Evolutionary conservation across 805 yeast genomes (phyloP).

Genomic region (Saturnispora quitensis): DNA sequence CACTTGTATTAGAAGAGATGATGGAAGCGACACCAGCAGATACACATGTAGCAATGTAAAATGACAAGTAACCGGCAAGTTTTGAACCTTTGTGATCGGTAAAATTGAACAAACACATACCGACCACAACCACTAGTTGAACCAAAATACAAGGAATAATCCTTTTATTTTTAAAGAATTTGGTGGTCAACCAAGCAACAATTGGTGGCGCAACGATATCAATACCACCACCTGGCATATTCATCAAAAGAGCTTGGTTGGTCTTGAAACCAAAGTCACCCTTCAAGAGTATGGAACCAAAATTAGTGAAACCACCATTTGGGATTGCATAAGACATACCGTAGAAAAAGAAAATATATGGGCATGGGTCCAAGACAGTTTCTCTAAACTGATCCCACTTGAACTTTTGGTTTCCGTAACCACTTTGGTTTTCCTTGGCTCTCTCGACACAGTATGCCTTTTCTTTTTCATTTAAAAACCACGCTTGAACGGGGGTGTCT

Average conservation of each 20-base stretch:
- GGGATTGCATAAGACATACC: slow-evolving; percentile 22
- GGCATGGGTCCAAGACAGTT: slow-evolving; percentile 25
- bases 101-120: slow-evolving; percentile 28
- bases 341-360: slow-evolving; percentile 34
- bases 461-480: slow-evolving; percentile 30
- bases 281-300: slow-evolving; percentile 31
- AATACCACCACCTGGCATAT: slow-evolving; percentile 24
- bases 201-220: slow-evolving; percentile 23
- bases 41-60: slow-evolving; percentile 18
- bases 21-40: slow-evolving; percentile 24
- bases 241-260: slow-evolving; percentile 19
- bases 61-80: slow-evolving; percentile 18
- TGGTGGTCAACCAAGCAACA: slow-evolving; percentile 3
- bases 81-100: slow-evolving; percentile 19
- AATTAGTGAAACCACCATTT: slow-evolving; percentile 36
- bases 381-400: slow-evolving; percentile 23
- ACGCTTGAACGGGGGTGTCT: slow-evolving; percentile 27
- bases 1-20: slow-evolving; percentile 42
- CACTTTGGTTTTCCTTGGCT: slow-evolving; percentile 29
- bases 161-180: slow-evolving; percentile 10
- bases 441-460: slow-evolving; percentile 27
- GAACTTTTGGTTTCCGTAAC: slow-evolving; percentile 25
- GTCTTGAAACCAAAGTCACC: slow-evolving; percentile 26
- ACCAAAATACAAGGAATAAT: slow-evolving; percentile 18
- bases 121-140: slow-evolving; percentile 19